Percentiles rank a stretch among this genome's conserved stretches.
These are phyloP conservation scores for Bipolaris zeicola DNA, from an alignment of 2,329 filamentous ascomycete genomes.

Conservation along the genomic window DNA sequence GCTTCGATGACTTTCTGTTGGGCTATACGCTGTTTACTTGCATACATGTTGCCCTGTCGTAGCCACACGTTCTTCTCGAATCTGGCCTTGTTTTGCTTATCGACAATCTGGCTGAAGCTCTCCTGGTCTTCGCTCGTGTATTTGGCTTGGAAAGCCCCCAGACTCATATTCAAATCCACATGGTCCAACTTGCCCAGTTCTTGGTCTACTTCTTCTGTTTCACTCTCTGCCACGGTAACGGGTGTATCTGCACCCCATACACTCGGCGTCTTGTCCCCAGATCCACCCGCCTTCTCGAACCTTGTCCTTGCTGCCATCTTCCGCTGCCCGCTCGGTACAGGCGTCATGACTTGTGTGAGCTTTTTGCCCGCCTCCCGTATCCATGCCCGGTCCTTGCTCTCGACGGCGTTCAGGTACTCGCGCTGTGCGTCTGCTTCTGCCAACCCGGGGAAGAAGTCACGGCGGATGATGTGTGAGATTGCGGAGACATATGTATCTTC, in stretches of 20 bases:
- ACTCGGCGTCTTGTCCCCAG: constrained; percentile 63
- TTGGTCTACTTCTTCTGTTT: constrained; percentile 34
- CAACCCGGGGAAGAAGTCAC: constrained; percentile 95
- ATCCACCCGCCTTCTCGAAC: constrained; percentile 22
- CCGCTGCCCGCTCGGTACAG: constrained; percentile 60
- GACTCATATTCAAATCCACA: constrained; percentile 77
- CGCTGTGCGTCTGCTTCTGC: constrained; percentile 84
- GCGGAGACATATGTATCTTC: constrained; percentile 93
- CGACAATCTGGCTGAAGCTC: constrained; percentile 89
- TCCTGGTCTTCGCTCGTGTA: constrained; percentile 99
- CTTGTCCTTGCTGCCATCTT: constrained; percentile 40
- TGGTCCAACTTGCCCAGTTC: constrained; percentile 53
- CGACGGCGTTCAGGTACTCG: constrained; percentile 89
- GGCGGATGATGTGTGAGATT: constrained; percentile 90
- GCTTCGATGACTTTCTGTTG: constrained; percentile 74
- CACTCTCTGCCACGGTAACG: constrained; percentile 58
- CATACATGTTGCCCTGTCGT: constrained; percentile 84
- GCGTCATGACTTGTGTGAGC: constrained; percentile 76
- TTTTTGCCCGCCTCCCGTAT: constrained; percentile 76
- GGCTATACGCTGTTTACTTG: constrained; percentile 65
- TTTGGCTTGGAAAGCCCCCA: constrained; percentile 84
- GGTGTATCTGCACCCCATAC: constrained; percentile 75
- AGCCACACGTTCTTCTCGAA: constrained; percentile 88
- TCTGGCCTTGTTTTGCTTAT: constrained; percentile 84
- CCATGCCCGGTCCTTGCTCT: constrained; percentile 84